These are phyloP conservation scores for Hamigera avellanea DNA, from an alignment of 495 filamentous ascomycete species.

Conservation along the genomic window DNA sequence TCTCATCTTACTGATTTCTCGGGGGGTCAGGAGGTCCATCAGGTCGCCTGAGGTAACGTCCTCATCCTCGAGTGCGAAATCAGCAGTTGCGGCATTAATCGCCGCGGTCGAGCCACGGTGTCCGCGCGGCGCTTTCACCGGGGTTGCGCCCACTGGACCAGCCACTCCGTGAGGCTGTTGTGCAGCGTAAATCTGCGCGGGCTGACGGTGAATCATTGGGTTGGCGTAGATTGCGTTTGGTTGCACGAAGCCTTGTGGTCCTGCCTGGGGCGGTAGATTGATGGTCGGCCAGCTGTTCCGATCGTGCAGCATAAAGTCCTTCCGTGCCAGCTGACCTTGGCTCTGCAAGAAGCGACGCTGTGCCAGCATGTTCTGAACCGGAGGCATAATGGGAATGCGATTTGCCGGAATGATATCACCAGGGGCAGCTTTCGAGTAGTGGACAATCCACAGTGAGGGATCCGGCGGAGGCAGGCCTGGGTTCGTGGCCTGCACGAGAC, in stretches of 20 bases:
- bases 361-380: slow-evolving; percentile 46
- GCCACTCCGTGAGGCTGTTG: slow-evolving; percentile 19
- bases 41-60: slow-evolving; percentile 74
- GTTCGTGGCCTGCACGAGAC: slow-evolving; percentile 53
- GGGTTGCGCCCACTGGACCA: slow-evolving; percentile 15
- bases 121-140: slow-evolving; percentile 23
- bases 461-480: slow-evolving; percentile 55
- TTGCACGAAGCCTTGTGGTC: slow-evolving; percentile 26
- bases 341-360: slow-evolving; percentile 59
- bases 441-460: slow-evolving; percentile 83
- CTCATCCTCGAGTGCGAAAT: slow-evolving; percentile 69
- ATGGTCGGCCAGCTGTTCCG: slow-evolving; percentile 81
- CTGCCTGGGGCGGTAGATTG: slow-evolving; percentile 46
- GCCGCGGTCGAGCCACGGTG: slow-evolving; percentile 27
- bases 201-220: slow-evolving; percentile 22
- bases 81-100: slow-evolving; percentile 26
- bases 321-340: slow-evolving; percentile 71
- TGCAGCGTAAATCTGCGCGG: slow-evolving; percentile 20
- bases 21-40: slow-evolving; percentile 76
- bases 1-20: slow-evolving; percentile 71
- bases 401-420: slow-evolving; percentile 56
- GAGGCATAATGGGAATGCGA: slow-evolving; percentile 46
- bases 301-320: slow-evolving; percentile 90
- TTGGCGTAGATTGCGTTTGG: slow-evolving; percentile 19
- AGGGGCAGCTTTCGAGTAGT: slow-evolving; percentile 68